phyloP scores from a whole-genome alignment of 192 early-diverging fungal genomes.

The Gonapodya sp. region DNA sequence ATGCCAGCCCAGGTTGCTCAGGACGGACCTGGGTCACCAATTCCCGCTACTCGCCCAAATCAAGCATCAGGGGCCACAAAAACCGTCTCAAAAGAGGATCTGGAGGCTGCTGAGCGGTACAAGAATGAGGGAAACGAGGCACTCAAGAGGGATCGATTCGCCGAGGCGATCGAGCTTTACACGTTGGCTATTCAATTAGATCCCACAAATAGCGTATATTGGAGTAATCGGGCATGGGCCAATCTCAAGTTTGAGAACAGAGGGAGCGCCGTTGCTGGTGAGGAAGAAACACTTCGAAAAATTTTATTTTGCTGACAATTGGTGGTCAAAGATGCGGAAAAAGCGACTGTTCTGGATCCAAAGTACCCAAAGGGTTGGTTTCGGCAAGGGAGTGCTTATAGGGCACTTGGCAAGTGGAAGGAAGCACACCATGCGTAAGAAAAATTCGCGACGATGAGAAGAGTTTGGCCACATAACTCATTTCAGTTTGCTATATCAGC shows the following conservation, averaged over 20 bases:
- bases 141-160: neutral
- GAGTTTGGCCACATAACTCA: neutral
- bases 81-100: neutral
- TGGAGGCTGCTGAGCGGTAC: neutral
- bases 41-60: neutral
- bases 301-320: neutral
- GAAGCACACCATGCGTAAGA: neutral
- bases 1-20: too few relatives aligned
- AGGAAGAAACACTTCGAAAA: neutral
- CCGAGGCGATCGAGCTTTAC: constrained; percentile 2
- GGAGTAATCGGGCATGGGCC: neutral
- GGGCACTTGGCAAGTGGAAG: neutral
- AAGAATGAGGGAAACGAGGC: constrained; percentile 9
- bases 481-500: neutral
- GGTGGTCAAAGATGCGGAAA: neutral
- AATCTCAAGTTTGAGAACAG: neutral
- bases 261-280: neutral
- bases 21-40: neutral
- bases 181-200: neutral
- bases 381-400: neutral
- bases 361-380: neutral
- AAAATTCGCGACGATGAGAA: neutral
- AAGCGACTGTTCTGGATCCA: constrained; percentile 1
- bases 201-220: neutral
- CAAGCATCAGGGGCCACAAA: neutral